These are phyloP conservation scores for Croton setiger DNA, from an alignment of 441 rosid species.

Conservation along the genomic window DNA sequence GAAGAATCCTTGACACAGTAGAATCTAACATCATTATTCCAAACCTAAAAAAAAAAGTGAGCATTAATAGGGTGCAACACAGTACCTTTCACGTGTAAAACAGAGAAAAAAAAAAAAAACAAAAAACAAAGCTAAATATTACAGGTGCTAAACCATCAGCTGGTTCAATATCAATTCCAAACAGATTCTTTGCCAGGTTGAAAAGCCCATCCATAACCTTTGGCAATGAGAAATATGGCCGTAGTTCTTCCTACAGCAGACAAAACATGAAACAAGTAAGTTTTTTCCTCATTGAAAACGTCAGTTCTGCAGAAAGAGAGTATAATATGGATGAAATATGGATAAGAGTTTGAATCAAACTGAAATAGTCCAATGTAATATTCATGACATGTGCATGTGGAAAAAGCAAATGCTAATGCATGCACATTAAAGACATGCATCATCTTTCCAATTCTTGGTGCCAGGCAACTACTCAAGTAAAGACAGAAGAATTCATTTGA, in stretches of 20 bases:
- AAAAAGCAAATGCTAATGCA: neutral
- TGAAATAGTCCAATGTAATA: neutral
- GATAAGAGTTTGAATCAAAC: neutral
- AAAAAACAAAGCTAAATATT: slow-evolving; percentile 25
- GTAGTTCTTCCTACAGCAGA: slow-evolving; percentile 69
- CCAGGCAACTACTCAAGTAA: neutral
- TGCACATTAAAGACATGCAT: neutral
- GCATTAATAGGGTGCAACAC: slow-evolving; percentile 12
- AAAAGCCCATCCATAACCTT: slow-evolving; percentile 94
- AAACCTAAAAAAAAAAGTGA: slow-evolving; percentile 51
- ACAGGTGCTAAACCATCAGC: slow-evolving; percentile 95
- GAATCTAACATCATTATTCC: slow-evolving; percentile 83
- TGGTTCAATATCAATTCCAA: slow-evolving; percentile 67
- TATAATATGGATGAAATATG: neutral
- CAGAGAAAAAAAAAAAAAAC: slow-evolving; percentile 13
- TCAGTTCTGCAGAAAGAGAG: neutral
- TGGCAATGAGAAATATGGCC: slow-evolving; percentile 89
- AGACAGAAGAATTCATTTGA: slow-evolving; percentile 2
- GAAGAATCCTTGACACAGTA: slow-evolving; percentile 74
- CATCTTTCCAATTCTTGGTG: neutral
- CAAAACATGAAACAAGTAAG: slow-evolving; percentile 18
- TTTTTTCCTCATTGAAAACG: neutral
- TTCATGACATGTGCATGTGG: neutral
- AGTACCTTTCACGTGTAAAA: slow-evolving; percentile 14
- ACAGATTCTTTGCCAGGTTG: slow-evolving; percentile 65